These are phyloP conservation scores for Cocos nucifera DNA, from an alignment of 176 grass and related monocot genomes.

Conservation along the genomic window DNA sequence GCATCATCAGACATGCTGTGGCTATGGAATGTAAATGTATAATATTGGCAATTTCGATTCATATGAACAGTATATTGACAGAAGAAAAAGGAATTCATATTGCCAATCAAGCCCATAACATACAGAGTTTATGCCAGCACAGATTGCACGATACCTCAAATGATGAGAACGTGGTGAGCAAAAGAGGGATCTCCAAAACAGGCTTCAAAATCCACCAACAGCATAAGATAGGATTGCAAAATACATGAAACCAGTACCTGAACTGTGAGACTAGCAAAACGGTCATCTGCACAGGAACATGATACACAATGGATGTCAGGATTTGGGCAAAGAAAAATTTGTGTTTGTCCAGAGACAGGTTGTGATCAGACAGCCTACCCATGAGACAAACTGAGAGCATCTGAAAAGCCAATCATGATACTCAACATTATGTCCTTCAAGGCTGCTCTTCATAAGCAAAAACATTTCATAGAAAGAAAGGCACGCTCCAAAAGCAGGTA, in stretches of 20 bases:
- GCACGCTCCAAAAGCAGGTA: conserved; percentile 47
- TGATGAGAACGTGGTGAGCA: conserved; percentile 47
- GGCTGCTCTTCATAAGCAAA: conserved; percentile 34
- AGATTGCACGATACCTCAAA: conserved; percentile 37
- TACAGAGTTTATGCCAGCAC: no score
- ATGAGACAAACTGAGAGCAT: conserved; percentile 50
- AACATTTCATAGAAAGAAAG: conserved; percentile 38
- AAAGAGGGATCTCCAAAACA: conserved; percentile 71
- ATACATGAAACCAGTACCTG: conserved; percentile 44
- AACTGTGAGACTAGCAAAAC: conserved; percentile 27
- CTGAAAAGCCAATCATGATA: conserved; percentile 42
- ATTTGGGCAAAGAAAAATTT: conserved; percentile 1
- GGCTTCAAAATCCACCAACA: conserved; percentile 77
- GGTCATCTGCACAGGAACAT: conserved; percentile 28
- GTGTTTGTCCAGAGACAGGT: not conserved
- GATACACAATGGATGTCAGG: conserved; percentile 7
- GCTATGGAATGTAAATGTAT: no score
- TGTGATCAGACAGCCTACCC: conserved; percentile 41
- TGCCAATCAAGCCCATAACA: no score
- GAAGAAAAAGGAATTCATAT: no score
- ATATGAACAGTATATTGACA: no score
- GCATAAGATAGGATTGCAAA: conserved; percentile 59
- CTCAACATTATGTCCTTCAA: conserved; percentile 26
- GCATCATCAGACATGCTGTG: no score
- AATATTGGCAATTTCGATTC: no score